These are phyloP conservation scores for Verticillium klebahnii DNA, from an alignment of 2,329 filamentous ascomycete genomes.

Conservation along the genomic window DNA sequence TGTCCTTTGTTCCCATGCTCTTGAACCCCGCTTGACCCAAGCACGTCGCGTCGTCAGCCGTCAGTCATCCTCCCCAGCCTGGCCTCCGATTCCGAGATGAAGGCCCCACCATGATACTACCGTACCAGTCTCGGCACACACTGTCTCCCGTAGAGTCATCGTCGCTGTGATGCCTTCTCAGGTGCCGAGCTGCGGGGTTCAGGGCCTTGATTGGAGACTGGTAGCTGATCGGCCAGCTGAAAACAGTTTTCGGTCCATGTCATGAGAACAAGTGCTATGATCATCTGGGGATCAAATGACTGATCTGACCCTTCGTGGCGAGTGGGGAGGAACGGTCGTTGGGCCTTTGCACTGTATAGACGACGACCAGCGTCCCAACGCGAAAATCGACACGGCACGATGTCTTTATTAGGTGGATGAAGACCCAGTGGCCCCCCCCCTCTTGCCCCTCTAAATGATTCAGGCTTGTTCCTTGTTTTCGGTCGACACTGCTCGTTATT, in stretches of 20 bases:
- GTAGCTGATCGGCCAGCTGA: not conserved
- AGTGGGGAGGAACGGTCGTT: not conserved
- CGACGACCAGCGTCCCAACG: not conserved
- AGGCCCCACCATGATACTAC: not conserved
- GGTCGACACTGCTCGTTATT: not conserved
- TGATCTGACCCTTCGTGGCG: not conserved
- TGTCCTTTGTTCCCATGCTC: not conserved
- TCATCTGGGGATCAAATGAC: not conserved
- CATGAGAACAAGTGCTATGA: not conserved
- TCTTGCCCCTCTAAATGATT: not conserved
- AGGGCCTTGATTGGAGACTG: too few species aligned
- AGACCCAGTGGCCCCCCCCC: not conserved
- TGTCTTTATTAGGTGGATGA: not conserved
- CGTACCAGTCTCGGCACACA: not conserved
- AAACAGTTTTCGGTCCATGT: not conserved
- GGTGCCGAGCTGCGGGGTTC: too few species aligned
- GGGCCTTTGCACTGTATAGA: not conserved
- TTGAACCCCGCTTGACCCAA: not conserved
- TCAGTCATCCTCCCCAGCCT: not conserved
- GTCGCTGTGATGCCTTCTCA: too few species aligned
- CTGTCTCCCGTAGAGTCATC: not conserved
- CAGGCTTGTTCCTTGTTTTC: not conserved
- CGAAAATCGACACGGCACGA: not conserved
- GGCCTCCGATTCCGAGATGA: not conserved
- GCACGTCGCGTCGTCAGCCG: not conserved